phyloP scores from a whole-genome alignment of 208 protist genomes.

The Crithidia expoeki region DNA sequence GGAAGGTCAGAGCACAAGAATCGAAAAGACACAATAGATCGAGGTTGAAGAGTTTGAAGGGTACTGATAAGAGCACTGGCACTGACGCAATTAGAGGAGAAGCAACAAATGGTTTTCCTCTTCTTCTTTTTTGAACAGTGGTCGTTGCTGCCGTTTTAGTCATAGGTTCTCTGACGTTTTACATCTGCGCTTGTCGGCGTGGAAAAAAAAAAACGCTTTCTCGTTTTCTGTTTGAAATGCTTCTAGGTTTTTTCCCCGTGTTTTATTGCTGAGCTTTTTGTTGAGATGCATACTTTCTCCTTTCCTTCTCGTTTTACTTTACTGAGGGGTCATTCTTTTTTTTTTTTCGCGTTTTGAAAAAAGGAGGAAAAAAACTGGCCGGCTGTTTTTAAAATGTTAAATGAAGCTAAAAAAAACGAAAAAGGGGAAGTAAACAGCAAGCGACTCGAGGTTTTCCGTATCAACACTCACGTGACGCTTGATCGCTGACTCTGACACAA shows the following conservation, averaged over 20 bases:
- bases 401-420: too few species aligned
- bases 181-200: slow-evolving; percentile 1
- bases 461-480: too few species aligned
- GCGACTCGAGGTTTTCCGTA: too few species aligned
- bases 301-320: neutral
- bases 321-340: neutral
- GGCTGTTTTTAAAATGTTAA: too few species aligned
- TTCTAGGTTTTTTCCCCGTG: neutral
- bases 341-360: neutral
- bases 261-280: neutral
- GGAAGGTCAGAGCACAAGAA: too few species aligned
- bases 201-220: neutral
- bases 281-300: neutral
- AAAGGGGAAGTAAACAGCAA: too few species aligned
- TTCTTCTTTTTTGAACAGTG: neutral
- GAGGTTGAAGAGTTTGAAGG: too few species aligned
- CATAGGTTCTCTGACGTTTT: slow-evolving; percentile 3
- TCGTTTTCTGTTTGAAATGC: slow-evolving; percentile 9
- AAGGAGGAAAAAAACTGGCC: too few species aligned
- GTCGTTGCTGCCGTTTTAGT: neutral
- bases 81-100: too few species aligned
- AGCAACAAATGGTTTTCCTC: neutral
- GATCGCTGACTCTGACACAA: too few species aligned
- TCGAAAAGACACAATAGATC: too few species aligned
- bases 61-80: too few species aligned